Percentiles rank a stretch among this genome's conserved stretches.
phyloP scores from a whole-genome alignment of 2,329 filamentous ascomycete species.

The Myriosclerotinia curreyana region DNA sequence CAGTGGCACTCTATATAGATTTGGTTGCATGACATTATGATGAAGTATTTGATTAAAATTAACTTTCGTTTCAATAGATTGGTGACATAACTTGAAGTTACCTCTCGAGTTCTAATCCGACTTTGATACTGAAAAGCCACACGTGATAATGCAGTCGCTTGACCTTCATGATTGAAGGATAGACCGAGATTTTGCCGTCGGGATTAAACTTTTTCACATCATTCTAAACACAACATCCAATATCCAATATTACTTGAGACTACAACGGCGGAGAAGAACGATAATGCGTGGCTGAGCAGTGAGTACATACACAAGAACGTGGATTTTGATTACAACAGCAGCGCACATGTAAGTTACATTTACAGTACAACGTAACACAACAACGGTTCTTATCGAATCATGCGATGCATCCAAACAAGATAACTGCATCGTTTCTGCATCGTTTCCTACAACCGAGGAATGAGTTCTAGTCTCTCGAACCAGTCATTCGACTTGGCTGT shows the following conservation, averaged over 20 bases:
- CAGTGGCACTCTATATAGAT: neutral
- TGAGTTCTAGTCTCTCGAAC: neutral
- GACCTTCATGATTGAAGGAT: neutral
- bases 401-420: neutral
- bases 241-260: no score
- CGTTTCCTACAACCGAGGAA: neutral
- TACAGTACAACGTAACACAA: neutral
- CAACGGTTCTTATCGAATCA: neutral
- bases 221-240: neutral
- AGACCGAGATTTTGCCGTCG: neutral
- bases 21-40: neutral
- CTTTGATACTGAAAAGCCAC: neutral
- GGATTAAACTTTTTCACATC: neutral
- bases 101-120: neutral
- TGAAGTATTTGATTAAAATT: neutral
- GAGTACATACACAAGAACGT: neutral
- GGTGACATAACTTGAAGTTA: neutral
- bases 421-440: neutral
- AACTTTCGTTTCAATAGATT: neutral
- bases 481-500: neutral
- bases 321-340: slow-evolving; percentile 13
- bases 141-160: neutral
- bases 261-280: neutral
- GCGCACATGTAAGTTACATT: neutral
- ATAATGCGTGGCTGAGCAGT: neutral